Conservation (phyloP, 345 rosid genomes). For the Salix udensis region DNA sequence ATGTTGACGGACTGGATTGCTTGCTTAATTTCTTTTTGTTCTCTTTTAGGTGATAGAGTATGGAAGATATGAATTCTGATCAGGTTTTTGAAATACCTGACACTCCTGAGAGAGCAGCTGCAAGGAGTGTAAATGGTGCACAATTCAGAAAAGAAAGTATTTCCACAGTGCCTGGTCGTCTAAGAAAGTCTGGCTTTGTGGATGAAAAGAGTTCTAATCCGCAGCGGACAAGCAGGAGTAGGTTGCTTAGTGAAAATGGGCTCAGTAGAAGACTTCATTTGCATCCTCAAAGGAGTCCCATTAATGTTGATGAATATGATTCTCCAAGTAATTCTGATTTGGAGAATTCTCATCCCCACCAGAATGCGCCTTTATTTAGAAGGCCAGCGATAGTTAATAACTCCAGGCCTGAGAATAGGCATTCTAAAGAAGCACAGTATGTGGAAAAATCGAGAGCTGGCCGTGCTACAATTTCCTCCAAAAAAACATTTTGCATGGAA, state of each 20-base stretch:
- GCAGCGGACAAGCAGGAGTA: slow-evolving; percentile 19
- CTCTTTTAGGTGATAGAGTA: slow-evolving; percentile 23
- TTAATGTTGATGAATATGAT: slow-evolving; percentile 27
- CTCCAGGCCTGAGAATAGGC: slow-evolving; percentile 25
- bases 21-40: neutral
- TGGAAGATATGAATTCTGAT: slow-evolving; percentile 78
- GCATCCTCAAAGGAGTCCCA: slow-evolving; percentile 26
- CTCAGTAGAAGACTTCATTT: slow-evolving; percentile 22
- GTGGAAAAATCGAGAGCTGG: slow-evolving; percentile 42
- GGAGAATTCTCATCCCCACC: slow-evolving; percentile 22
- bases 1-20: neutral
- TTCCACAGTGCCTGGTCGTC: slow-evolving; percentile 30
- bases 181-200: slow-evolving; percentile 24
- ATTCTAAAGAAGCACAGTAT: slow-evolving; percentile 21
- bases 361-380: slow-evolving; percentile 43
- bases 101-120: slow-evolving; percentile 66
- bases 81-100: slow-evolving; percentile 58
- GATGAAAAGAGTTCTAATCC: slow-evolving; percentile 32
- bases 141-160: slow-evolving; percentile 34
- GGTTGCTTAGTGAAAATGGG: slow-evolving; percentile 31
- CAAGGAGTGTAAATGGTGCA: slow-evolving; percentile 16
- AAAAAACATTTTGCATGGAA: slow-evolving; percentile 22
- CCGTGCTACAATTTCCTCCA: slow-evolving; percentile 19
- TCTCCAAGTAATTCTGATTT: slow-evolving; percentile 18
- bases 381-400: slow-evolving; percentile 28